Evolutionary conservation across 345 rosid genomes (phyloP).

Genomic region (Euphorbia lathyris): DNA sequence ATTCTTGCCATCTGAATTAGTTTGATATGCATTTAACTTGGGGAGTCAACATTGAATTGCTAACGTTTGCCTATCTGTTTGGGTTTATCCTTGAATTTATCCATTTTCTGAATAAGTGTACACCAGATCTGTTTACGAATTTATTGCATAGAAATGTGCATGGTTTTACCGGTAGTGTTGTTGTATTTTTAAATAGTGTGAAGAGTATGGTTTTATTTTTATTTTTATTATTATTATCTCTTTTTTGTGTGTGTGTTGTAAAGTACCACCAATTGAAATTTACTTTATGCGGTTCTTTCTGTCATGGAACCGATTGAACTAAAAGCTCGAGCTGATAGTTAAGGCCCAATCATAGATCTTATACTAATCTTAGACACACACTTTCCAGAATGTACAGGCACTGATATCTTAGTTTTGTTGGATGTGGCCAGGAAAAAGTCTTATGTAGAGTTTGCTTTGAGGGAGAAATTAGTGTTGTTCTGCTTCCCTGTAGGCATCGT

Average conservation of each 20-base stretch:
- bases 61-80: neutral
- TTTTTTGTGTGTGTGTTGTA: too few species aligned
- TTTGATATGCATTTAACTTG: neutral
- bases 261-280: too few species aligned
- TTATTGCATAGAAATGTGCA: neutral
- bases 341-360: too few species aligned
- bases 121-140: neutral
- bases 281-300: too few species aligned
- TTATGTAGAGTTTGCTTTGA: constrained; percentile 92
- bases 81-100: neutral
- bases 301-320: too few species aligned
- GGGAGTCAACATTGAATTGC: neutral
- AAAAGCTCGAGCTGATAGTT: too few species aligned
- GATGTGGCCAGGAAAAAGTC: constrained; percentile 74
- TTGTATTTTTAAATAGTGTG: too few species aligned
- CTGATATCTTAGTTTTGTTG: neutral
- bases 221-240: too few species aligned
- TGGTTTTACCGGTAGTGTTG: too few species aligned
- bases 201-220: neutral
- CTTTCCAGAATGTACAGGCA: too few species aligned
- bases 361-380: too few species aligned
- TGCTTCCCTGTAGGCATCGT: constrained; percentile 94
- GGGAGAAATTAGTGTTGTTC: constrained; percentile 78
- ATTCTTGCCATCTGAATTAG: constrained; percentile 4
- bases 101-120: neutral